Evolutionary conservation across 192 early-diverging fungal genomes (phyloP).

Genomic region (Backusella macrospora): DNA sequence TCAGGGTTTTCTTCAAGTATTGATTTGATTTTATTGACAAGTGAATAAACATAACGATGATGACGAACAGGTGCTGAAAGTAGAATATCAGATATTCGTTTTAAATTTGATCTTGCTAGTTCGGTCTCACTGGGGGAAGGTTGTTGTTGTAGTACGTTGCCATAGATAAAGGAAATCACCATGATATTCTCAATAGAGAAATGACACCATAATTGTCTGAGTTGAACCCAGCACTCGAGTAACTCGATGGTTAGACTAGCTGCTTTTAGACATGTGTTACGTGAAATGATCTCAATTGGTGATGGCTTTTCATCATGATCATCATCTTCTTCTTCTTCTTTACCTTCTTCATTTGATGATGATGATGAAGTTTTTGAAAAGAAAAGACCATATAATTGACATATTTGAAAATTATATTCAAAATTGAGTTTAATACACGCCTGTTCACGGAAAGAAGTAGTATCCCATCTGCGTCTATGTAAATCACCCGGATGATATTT

Average conservation of each 20-base stretch:
- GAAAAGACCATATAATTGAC: slow-evolving; percentile 37
- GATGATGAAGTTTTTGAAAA: slow-evolving; percentile 18
- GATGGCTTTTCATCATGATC: background rate
- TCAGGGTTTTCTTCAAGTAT: background rate
- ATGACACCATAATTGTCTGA: slow-evolving; percentile 43
- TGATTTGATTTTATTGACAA: slow-evolving; percentile 31
- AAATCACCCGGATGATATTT: slow-evolving; percentile 26
- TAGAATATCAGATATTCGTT: slow-evolving; percentile 13
- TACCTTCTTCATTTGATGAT: background rate
- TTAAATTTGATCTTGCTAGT: slow-evolving; percentile 22
- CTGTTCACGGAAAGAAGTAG: slow-evolving; percentile 40
- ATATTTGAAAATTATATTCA: slow-evolving; percentile 43
- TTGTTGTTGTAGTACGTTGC: background rate
- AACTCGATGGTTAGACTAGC: slow-evolving; percentile 31
- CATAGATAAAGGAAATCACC: slow-evolving; percentile 31
- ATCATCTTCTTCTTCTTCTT: no score
- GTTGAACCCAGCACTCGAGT: slow-evolving; percentile 33
- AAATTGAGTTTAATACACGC: slow-evolving; percentile 41
- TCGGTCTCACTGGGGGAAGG: background rate
- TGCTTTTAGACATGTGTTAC: slow-evolving; percentile 28
- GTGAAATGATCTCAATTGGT: slow-evolving; percentile 24
- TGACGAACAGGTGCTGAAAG: slow-evolving; percentile 26
- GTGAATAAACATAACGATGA: slow-evolving; percentile 32
- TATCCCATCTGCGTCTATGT: slow-evolving; percentile 11
- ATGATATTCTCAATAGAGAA: slow-evolving; percentile 41